These are phyloP conservation scores for Calocybe indica DNA, from an alignment of 768 basidiomycete species.

Conservation along the genomic window DNA sequence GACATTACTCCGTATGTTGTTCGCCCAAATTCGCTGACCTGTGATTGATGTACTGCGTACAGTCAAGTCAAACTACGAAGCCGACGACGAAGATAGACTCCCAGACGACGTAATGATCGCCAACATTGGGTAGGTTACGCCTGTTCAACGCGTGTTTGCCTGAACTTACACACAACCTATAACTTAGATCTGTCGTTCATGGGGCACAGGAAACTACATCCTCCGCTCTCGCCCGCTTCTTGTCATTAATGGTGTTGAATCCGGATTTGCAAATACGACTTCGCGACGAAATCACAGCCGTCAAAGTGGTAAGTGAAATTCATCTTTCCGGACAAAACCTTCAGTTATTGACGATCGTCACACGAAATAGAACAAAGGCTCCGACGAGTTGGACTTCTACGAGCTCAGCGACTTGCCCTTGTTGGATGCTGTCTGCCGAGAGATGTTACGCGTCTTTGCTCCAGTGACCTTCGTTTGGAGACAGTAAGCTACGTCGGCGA, in stretches of 20 bases:
- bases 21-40: not conserved
- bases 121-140: conserved; percentile 20
- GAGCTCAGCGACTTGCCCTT: conserved; percentile 28
- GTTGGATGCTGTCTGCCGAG: conserved; percentile 31
- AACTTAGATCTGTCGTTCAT: conserved; percentile 22
- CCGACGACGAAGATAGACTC: conserved; percentile 19
- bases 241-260: conserved; percentile 20
- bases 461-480: conserved; percentile 23
- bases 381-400: no score
- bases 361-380: no score
- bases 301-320: no score
- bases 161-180: not conserved
- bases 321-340: no score
- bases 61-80: conserved; percentile 26
- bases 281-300: no score
- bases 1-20: conserved; percentile 15
- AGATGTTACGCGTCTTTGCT: conserved; percentile 25
- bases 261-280: conserved; percentile 22
- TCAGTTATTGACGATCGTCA: no score
- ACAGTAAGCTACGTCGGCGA: conserved; percentile 15
- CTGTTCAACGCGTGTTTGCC: not conserved
- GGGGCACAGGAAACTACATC: conserved; percentile 31
- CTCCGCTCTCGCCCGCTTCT: conserved; percentile 18
- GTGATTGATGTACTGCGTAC: not conserved
- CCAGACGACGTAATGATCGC: conserved; percentile 21